Evolutionary conservation across 495 filamentous ascomycete genomes (phyloP), one percentile per base, ranked within the genome.

Genomic region (Penicillium crystallinum): DNA sequence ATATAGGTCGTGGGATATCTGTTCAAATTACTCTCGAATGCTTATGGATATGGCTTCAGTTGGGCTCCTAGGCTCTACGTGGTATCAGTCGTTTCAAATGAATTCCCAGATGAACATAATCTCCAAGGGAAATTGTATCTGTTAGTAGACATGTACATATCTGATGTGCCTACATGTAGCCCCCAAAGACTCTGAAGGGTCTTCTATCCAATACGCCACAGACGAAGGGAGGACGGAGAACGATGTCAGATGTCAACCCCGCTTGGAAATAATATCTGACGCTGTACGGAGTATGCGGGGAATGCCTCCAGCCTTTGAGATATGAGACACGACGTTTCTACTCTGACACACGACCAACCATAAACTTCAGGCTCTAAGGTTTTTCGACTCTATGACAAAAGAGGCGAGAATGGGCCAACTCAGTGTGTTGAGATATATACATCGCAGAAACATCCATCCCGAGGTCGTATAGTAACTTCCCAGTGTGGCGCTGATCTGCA

Each of bases 331-430:
- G 29, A 10, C 30, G 14, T 36, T 4, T 15, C 25, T 41, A 14
- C 12, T 42, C 6, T 50, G 48, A 31, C 37, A 49, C 36, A 41
- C 8, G 14, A 31, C 46, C 46, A 37, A 48, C 33, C 46, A 48
- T 37, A 34, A 31, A 31, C 8, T 31, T 2, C 6, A 15, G 8
- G 4, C 1, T 27, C 30, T 35, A 42, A 29, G n/a, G n/a, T n/a
- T n/a, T n/a, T n/a, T n/a, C 3, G 29, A 18, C 23, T 12, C 7
- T 1, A 33, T n/a, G 12, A 41, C 19, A 27, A 25, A n/a, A 48
- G 40, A 15, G 8, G n/a, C 23, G 39, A 27, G n/a, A 17, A 46
- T 23, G 11, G 25, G 31, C 18, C 14, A 8, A 10, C 6, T 37
- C 0, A 17, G 3, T 9, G 1, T 35, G 8, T 11, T 11, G 23